Conservation (phyloP, 768 basidiomycete species). For the Trametes coccinea region DNA sequence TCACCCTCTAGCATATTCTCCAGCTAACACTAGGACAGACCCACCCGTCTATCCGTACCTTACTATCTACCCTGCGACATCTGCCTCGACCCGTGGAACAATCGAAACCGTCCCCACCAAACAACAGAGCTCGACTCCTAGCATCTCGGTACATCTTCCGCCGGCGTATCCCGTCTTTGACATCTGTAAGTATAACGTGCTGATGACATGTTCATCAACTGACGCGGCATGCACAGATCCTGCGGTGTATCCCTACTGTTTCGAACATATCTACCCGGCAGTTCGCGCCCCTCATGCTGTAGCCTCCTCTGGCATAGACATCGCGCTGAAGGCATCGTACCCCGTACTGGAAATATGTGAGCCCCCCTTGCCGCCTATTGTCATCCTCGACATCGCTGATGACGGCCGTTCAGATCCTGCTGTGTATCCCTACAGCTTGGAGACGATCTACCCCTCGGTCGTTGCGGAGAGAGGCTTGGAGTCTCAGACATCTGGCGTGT, state of each 20-base stretch:
- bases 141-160: background rate
- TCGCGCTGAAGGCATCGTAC: constrained; percentile 23
- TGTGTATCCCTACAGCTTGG: constrained; percentile 27
- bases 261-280: background rate
- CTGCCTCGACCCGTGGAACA: background rate
- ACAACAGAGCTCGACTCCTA: background rate
- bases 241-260: constrained; percentile 6
- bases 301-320: background rate
- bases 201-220: background rate
- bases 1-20: background rate
- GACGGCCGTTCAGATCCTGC: constrained; percentile 20
- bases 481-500: background rate
- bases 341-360: constrained; percentile 30
- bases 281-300: background rate
- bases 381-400: background rate
- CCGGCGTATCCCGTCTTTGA: constrained; percentile 19
- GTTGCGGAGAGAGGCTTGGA: background rate
- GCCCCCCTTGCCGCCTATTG: background rate
- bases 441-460: constrained; percentile 22
- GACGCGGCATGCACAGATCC: background rate
- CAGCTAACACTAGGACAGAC: constrained; percentile 29
- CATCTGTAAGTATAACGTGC: constrained; percentile 16
- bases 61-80: constrained; percentile 37
- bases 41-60: constrained; percentile 44
- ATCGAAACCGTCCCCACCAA: background rate